Evolutionary conservation across 2,329 filamentous ascomycete genomes (phyloP).

Genomic region (Botryotinia calthae): DNA sequence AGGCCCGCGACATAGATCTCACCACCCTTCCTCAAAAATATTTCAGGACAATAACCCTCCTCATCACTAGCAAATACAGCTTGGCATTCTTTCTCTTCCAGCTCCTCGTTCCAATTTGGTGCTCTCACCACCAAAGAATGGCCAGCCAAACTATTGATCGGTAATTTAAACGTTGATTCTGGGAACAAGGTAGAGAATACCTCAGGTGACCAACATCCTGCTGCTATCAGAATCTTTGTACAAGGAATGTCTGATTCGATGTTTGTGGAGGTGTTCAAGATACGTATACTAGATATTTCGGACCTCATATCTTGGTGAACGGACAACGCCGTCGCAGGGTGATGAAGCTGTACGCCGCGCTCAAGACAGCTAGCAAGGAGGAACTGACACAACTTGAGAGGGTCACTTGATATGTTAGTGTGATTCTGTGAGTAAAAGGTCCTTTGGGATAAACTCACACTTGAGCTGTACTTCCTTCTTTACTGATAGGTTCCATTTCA

Average conservation of each 20-base stretch:
- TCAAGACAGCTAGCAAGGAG: slow-evolving; percentile 57
- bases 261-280: slow-evolving; percentile 46
- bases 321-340: slow-evolving; percentile 57
- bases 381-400: slow-evolving; percentile 62
- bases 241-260: slow-evolving; percentile 57
- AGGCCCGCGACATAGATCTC: slow-evolving; percentile 73
- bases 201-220: slow-evolving; percentile 68
- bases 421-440: neutral
- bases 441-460: slow-evolving; percentile 48
- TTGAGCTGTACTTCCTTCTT: slow-evolving; percentile 60
- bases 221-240: slow-evolving; percentile 62
- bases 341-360: slow-evolving; percentile 63
- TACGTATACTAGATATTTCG: slow-evolving; percentile 51
- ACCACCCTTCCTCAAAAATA: slow-evolving; percentile 64
- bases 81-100: slow-evolving; percentile 55
- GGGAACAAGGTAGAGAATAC: slow-evolving; percentile 68
- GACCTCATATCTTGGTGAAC: slow-evolving; percentile 51
- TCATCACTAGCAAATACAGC: slow-evolving; percentile 58
- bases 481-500: slow-evolving; percentile 59
- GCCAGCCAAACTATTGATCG: slow-evolving; percentile 63
- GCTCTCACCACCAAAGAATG: slow-evolving; percentile 68
- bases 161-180: slow-evolving; percentile 49
- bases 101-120: slow-evolving; percentile 47
- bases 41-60: slow-evolving; percentile 63
- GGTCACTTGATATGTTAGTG: slow-evolving; percentile 51